Conservation (phyloP, 2,329 filamentous ascomycete genomes). For the Chrysoporthe puriensis region DNA sequence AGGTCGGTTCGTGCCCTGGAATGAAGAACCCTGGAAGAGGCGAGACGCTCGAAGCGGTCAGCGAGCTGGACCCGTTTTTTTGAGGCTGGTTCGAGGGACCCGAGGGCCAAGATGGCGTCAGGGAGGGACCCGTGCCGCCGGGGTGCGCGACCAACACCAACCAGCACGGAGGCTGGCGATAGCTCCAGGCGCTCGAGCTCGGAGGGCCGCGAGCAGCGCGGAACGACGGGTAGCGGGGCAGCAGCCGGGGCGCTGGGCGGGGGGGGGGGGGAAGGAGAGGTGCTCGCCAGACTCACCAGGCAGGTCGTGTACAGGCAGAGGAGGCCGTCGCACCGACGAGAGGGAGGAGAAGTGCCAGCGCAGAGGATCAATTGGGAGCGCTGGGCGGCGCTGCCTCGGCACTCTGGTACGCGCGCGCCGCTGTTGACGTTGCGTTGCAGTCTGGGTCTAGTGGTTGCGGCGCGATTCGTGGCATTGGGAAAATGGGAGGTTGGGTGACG, state of each 20-base stretch:
- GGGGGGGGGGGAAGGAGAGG: conserved; percentile 4
- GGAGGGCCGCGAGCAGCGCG: background rate
- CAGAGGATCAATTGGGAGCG: conserved; percentile 23
- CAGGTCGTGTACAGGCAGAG: conserved; percentile 23
- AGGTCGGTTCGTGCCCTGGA: conserved; percentile 8
- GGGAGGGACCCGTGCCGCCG: conserved; percentile 7
- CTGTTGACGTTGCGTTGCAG: conserved; percentile 21
- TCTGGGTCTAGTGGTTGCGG: background rate
- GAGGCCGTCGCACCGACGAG: conserved; percentile 17
- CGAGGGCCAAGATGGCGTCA: conserved; percentile 4
- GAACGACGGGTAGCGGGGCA: background rate
- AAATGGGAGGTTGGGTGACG: conserved; percentile 28
- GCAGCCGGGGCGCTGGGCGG: background rate
- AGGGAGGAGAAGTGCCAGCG: conserved; percentile 11
- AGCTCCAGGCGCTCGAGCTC: background rate
- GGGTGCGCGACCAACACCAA: conserved; percentile 5
- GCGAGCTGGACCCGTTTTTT: conserved; percentile 13
- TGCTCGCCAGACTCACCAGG: conserved; percentile 19
- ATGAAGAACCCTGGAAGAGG: background rate
- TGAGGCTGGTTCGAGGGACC: conserved; percentile 19
- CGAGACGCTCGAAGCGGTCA: conserved; percentile 24
- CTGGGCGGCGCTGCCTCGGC: conserved; percentile 5
- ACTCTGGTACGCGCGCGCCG: conserved; percentile 18
- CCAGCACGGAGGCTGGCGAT: conserved; percentile 4
- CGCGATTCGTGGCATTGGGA: conserved; percentile 27